phyloP scores from a whole-genome alignment of 352 stramenopile species.

The Globisporangium acanthophoron region DNA sequence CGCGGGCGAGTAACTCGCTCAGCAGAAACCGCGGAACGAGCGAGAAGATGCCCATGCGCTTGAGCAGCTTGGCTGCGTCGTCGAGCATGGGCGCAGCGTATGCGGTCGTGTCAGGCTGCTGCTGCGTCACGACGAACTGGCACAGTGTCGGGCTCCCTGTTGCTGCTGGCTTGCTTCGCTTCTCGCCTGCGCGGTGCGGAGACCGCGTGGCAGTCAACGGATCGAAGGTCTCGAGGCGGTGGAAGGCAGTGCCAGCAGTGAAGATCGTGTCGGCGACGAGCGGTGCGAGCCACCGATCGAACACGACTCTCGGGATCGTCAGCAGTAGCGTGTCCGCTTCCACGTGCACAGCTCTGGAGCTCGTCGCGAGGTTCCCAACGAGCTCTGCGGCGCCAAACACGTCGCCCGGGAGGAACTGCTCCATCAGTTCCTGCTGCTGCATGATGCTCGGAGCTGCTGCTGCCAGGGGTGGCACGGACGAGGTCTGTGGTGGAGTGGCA shows the following conservation, averaged over 20 bases:
- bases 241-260: conserved; percentile 34
- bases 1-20: conserved; percentile 27
- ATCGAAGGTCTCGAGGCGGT: conserved; percentile 10
- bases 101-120: background rate
- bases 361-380: background rate
- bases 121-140: background rate
- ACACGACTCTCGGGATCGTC: conserved; percentile 21
- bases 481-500: background rate
- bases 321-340: conserved; percentile 34
- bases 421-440: background rate
- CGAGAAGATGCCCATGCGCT: conserved; percentile 31
- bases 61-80: conserved; percentile 27
- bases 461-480: background rate
- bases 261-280: conserved; percentile 27
- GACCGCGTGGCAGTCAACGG: background rate
- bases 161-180: background rate
- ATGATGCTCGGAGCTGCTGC: background rate
- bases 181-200: background rate
- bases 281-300: conserved; percentile 42
- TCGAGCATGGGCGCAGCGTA: conserved; percentile 13
- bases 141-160: background rate
- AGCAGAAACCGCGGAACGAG: conserved; percentile 36
- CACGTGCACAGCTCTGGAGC: conserved; percentile 15
- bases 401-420: conserved; percentile 29
- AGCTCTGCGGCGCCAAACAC: conserved; percentile 31